These are phyloP conservation scores for Sordariomycetes sp. DNA, from an alignment of 2,329 filamentous ascomycete genomes.

Conservation along the genomic window DNA sequence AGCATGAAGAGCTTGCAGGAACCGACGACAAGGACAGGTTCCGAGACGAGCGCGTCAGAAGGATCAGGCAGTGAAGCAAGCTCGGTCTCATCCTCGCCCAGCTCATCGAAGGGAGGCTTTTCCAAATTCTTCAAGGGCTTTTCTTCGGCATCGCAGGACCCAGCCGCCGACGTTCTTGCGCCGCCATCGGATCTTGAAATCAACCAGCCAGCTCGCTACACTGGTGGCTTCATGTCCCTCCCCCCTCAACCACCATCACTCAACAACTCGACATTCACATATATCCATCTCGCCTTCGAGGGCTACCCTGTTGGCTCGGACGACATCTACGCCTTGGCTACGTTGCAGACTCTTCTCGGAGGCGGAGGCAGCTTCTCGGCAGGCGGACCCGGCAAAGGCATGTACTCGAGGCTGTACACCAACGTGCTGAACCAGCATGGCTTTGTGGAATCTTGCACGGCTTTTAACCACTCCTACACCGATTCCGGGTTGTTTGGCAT, in stretches of 20 bases:
- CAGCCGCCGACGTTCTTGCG: slow-evolving; percentile 41
- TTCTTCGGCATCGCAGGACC: slow-evolving; percentile 22
- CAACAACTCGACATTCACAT: slow-evolving; percentile 70
- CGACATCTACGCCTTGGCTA: slow-evolving; percentile 94
- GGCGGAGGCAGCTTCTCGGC: slow-evolving; percentile 95
- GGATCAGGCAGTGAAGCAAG: slow-evolving; percentile 3
- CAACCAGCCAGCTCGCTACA: slow-evolving; percentile 67
- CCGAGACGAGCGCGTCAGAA: slow-evolving; percentile 44
- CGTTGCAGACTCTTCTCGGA: slow-evolving; percentile 88
- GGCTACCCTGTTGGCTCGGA: slow-evolving; percentile 81
- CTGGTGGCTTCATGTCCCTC: slow-evolving; percentile 83
- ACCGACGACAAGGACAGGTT: slow-evolving; percentile 44
- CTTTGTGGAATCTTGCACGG: slow-evolving; percentile 92
- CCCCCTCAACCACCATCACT: slow-evolving; percentile 74
- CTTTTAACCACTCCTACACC: slow-evolving; percentile 96
- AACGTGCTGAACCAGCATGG: slow-evolving; percentile 96
- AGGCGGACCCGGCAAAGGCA: slow-evolving; percentile 93
- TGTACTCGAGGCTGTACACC: slow-evolving; percentile 97
- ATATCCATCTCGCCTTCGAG: slow-evolving; percentile 95
- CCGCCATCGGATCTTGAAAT: slow-evolving; percentile 45
- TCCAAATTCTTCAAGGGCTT: slow-evolving; percentile 3
- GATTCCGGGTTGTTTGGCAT: slow-evolving; percentile 96
- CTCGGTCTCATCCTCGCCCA: neutral
- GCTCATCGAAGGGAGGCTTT: slow-evolving; percentile 1
- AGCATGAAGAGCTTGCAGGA: slow-evolving; percentile 61